Conservation (phyloP, 352 stramenopile species). For the Pythium rishiriense region DNA sequence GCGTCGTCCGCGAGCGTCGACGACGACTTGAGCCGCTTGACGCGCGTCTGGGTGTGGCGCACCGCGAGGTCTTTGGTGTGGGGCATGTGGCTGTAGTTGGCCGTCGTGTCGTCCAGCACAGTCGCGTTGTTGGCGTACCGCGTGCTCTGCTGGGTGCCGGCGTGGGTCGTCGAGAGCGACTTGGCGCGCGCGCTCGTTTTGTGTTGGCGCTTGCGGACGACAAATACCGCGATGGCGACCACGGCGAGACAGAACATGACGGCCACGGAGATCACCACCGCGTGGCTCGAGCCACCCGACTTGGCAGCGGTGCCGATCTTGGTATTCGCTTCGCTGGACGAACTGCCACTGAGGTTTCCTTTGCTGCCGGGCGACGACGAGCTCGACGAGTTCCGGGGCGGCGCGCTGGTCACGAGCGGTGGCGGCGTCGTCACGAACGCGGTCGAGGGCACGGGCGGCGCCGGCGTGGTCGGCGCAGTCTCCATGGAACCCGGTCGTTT, state of each 20-base stretch:
- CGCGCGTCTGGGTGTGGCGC: not conserved
- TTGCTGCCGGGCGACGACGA: not conserved
- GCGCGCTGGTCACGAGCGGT: not conserved
- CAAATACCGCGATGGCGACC: slow-evolving; percentile 18
- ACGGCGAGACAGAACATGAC: slow-evolving; percentile 29
- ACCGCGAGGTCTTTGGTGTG: slow-evolving; percentile 11
- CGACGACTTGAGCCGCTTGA: not conserved
- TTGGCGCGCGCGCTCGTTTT: slow-evolving; percentile 35
- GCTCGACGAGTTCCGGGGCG: not conserved
- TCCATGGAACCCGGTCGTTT: not conserved
- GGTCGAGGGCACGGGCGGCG: not conserved
- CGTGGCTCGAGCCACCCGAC: not conserved
- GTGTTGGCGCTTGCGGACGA: slow-evolving; percentile 17
- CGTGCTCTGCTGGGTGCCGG: not conserved
- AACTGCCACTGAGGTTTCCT: not conserved
- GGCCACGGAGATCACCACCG: not conserved
- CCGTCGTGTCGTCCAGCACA: slow-evolving; percentile 2
- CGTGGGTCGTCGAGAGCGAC: slow-evolving; percentile 16
- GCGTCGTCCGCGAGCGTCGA: slow-evolving; percentile 37
- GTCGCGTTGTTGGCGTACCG: not conserved
- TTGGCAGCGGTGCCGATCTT: not conserved
- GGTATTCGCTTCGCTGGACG: not conserved
- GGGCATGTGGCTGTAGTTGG: slow-evolving; percentile 21
- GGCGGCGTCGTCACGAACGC: not conserved
- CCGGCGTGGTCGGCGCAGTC: not conserved